These are phyloP conservation scores for Stenogyne calaminthoides DNA, from an alignment of 305 asterid genomes.

Conservation along the genomic window DNA sequence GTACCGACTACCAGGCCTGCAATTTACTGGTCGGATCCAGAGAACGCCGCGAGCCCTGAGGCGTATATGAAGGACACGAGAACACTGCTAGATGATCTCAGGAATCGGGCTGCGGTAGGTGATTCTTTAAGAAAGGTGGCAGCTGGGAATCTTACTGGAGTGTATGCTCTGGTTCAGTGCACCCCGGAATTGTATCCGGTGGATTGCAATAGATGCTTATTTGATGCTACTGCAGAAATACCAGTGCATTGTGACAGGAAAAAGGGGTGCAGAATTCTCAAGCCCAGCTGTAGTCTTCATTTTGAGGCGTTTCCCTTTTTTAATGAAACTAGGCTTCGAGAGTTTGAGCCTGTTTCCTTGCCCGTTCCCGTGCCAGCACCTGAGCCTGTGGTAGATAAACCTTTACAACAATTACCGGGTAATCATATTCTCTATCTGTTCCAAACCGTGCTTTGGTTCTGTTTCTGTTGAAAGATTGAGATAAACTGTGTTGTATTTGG, in stretches of 20 bases:
- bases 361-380: background rate
- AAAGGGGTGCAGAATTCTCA: slow-evolving; percentile 25
- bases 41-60: slow-evolving; percentile 18
- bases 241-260: background rate
- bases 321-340: slow-evolving; percentile 29
- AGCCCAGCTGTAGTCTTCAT: slow-evolving; percentile 38
- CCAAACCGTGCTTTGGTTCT: no score
- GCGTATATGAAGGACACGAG: background rate
- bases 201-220: slow-evolving; percentile 36
- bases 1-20: background rate
- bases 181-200: slow-evolving; percentile 37
- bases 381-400: background rate
- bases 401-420: slow-evolving; percentile 16
- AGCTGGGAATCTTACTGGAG: background rate
- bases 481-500: background rate
- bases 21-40: background rate
- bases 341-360: background rate
- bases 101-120: slow-evolving; percentile 26
- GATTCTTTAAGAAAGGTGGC: slow-evolving; percentile 38
- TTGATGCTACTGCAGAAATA: background rate
- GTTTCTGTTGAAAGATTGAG: background rate
- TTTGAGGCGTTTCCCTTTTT: slow-evolving; percentile 26
- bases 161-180: slow-evolving; percentile 37
- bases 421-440: background rate
- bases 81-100: slow-evolving; percentile 12